Conservation (phyloP, 2,329 filamentous ascomycete genomes). For the Bipolaris cookei region DNA sequence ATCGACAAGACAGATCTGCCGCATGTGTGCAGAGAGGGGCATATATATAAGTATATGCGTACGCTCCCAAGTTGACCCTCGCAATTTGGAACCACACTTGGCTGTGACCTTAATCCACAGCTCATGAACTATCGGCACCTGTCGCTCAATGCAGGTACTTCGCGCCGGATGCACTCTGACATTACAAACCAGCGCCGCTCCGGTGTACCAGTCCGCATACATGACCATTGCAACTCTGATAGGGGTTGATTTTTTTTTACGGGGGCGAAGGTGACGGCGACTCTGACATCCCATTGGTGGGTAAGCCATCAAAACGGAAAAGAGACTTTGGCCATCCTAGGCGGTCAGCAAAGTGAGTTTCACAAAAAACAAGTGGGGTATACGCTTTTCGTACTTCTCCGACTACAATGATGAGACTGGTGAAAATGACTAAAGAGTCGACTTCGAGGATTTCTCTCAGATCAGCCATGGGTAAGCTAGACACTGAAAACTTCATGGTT, state of each 20-base stretch:
- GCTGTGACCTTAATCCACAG: slow-evolving; percentile 1
- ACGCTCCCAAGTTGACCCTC: background rate
- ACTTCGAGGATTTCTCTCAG: slow-evolving; percentile 3
- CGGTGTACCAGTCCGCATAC: slow-evolving; percentile 8
- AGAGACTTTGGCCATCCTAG: background rate
- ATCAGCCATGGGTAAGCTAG: background rate
- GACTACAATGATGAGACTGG: slow-evolving; percentile 18
- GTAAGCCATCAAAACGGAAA: background rate
- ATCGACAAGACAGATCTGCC: background rate
- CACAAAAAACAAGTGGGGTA: slow-evolving; percentile 4
- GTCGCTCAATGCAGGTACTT: slow-evolving; percentile 2
- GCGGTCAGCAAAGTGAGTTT: slow-evolving; percentile 2
- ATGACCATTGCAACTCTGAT: slow-evolving; percentile 3
- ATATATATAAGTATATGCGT: slow-evolving; percentile 1
- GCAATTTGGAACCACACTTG: background rate
- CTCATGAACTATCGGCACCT: background rate
- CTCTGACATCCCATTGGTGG: slow-evolving; percentile 1
- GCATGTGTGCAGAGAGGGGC: slow-evolving; percentile 4
- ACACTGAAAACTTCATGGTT: background rate
- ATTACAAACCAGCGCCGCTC: slow-evolving; percentile 2
- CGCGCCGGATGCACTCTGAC: background rate
- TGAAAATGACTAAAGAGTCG: slow-evolving; percentile 8
- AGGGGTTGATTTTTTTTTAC: background rate
- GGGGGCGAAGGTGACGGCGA: slow-evolving; percentile 19
- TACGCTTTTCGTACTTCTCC: slow-evolving; percentile 12